Evolutionary conservation across 2,329 filamentous ascomycete species (phyloP).

Genomic region (Fusarium marasasianum): DNA sequence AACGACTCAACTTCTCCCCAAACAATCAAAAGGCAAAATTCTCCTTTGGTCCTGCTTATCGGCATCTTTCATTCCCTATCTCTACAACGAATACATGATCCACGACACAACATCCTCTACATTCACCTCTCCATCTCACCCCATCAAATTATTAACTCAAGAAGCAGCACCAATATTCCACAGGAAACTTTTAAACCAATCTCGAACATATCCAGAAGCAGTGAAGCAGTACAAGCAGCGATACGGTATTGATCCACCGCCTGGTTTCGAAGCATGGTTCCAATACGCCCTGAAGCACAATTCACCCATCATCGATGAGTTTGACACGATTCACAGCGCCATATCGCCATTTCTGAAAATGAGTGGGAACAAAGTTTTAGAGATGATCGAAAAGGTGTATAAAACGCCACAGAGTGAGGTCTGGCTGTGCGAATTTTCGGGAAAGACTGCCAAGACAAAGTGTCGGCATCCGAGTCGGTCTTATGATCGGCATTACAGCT

Average conservation of each 20-base stretch:
- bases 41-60: conserved; percentile 47
- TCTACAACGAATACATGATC: conserved; percentile 43
- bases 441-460: conserved; percentile 35
- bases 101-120: conserved; percentile 8
- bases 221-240: conserved; percentile 54
- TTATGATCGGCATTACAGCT: conserved; percentile 48
- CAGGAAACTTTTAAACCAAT: conserved; percentile 49
- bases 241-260: conserved; percentile 55
- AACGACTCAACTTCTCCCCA: conserved; percentile 44
- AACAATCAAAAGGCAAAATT: conserved; percentile 37
- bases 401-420: conserved; percentile 45
- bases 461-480: conserved; percentile 49
- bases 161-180: conserved; percentile 46
- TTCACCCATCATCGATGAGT: conserved; percentile 61
- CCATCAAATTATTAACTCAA: conserved; percentile 47
- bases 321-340: conserved; percentile 53
- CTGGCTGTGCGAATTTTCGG: conserved; percentile 50
- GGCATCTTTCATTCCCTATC: conserved; percentile 45
- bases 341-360: conserved; percentile 54
- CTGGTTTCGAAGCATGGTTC: conserved; percentile 59
- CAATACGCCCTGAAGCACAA: conserved; percentile 51
- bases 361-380: conserved; percentile 46
- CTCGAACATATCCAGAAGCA: conserved; percentile 48
- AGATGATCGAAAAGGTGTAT: conserved; percentile 43
- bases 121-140: conserved; percentile 42